Evolutionary conservation across 139 green algal genomes (phyloP), one percentile per base, ranked within the genome.

Genomic region (Dunaliella primolecta): DNA sequence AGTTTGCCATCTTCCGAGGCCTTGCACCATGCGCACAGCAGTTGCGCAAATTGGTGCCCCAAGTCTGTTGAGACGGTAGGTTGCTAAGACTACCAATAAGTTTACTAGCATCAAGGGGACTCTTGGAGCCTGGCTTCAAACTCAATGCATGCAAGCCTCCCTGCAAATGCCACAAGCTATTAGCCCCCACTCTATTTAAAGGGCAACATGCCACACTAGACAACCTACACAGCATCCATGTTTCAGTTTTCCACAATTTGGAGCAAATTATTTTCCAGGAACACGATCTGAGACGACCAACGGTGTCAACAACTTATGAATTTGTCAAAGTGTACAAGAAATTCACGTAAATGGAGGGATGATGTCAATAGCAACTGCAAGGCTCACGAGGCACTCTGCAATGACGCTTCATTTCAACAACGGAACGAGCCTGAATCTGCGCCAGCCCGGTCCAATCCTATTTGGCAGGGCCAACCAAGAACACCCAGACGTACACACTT

Each of bases 1-100:
- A 85, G 11, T 84, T 84, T 0, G 85, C 85, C 85, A 88, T 88
- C 2, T 74, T 33, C 27, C 83, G 25, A 72, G 78, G 1, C 21
- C 32, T 83, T 34, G 36, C 35, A 25, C 34, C 36, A 30, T 70
- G 15, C 81, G 30, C 35, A 82, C 11, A 7, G 71, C 71, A 32
- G 71, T n/a, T 32, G 71, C 29, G 71, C 71, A n/a, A n/a, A n/a
- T n/a, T 31, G 71, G 3, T 21, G 15, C 71, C 71, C 29, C 71
- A 77, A 35, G 71, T 32, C 2, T 77, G 46, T 15, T 7, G 7
- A 15, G 15, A 64, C 46, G 15, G 15, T 64, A 15, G 46, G 15
- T 15, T 64, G n/a, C n/a, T n/a, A n/a, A n/a, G n/a, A n/a, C n/a
- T n/a, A n/a, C n/a, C n/a, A n/a, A n/a, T n/a, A n/a, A n/a, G n/a